phyloP scores from a whole-genome alignment of 768 basidiomycete genomes.

The Dacryopinax spathularia region DNA sequence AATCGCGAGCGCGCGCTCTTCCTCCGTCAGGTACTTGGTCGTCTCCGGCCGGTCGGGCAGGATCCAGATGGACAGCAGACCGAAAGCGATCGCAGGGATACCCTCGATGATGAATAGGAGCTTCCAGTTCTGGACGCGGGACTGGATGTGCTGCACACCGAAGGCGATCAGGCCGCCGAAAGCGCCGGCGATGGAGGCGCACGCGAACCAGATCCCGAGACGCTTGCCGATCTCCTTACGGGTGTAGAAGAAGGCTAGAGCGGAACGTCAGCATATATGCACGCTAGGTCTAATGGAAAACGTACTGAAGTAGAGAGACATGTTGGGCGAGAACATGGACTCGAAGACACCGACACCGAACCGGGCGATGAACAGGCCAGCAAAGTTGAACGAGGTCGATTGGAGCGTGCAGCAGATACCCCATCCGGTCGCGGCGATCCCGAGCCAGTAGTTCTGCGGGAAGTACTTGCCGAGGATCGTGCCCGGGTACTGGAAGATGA shows the following conservation, averaged over 20 bases:
- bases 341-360: conserved; percentile 63
- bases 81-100: conserved; percentile 50
- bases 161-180: conserved; percentile 77
- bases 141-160: conserved; percentile 50
- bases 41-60: conserved; percentile 62
- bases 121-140: conserved; percentile 31
- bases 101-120: conserved; percentile 68
- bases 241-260: conserved; percentile 63
- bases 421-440: conserved; percentile 33
- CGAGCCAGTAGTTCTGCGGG: conserved; percentile 8
- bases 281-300: not conserved
- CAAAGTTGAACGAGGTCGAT: conserved; percentile 48
- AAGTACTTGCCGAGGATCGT: conserved; percentile 8
- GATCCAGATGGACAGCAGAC: conserved; percentile 38
- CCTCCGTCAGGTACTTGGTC: conserved; percentile 39
- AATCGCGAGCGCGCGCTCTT: conserved; percentile 42
- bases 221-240: conserved; percentile 58
- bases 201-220: conserved; percentile 71
- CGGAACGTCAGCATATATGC: not conserved
- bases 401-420: conserved; percentile 57
- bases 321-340: conserved; percentile 61
- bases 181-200: conserved; percentile 70
- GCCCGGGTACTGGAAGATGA: conserved; percentile 10
- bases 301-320: conserved; percentile 67
- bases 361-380: conserved; percentile 42